Base-by-base conservation (phyloP, 306 rosid genomes). In the Trifolium fragiferum region DNA sequence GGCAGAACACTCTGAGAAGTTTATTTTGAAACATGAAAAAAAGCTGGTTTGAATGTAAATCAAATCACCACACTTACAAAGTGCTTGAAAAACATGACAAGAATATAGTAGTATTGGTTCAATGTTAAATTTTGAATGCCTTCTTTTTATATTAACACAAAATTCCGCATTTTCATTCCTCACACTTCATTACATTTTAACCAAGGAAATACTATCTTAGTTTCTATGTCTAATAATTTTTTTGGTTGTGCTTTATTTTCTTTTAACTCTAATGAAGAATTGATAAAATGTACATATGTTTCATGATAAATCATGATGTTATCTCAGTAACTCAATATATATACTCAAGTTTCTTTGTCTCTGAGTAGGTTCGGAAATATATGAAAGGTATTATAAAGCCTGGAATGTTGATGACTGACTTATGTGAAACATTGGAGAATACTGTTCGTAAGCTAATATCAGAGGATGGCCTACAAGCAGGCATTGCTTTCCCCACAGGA, bases 401-500 rank as follows among this genome's bases (percentile, higher is more conserved):
- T 76, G 97, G 98, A 77, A 88, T 94, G 89, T 68, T 94, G 82
- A 94, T 94, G 98, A 90, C 90, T 66, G 96, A 94, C 84, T 54
- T 94, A 37, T 94, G 98, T 79, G 98, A 94, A 82, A 90, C 95
- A 64, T 84, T 94, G 87, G 98, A 94, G 85, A 86, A 90, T 81
- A 87, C 97, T 20, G 96, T 94, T 44, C 87, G 96, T 32, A 91
- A 81, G 86, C 90, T 94, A 65, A 94, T 91, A 80, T 83, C 97
- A 0, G 98, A 91, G 84, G 88, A 91, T 76, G 97, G 98, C 49
- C 79, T 94, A 75, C 93, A 94, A 86, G 97, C 98, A 10, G 98
- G 98, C 86, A 94, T 94, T 82, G 98, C 98, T 50, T 94, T 94
- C 83, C 98, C 98, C 55, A 91, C 97, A 32, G 98, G 98, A 79